Conservation (phyloP, 2,329 filamentous ascomycete species). For the Helicocarpus griseus region DNA sequence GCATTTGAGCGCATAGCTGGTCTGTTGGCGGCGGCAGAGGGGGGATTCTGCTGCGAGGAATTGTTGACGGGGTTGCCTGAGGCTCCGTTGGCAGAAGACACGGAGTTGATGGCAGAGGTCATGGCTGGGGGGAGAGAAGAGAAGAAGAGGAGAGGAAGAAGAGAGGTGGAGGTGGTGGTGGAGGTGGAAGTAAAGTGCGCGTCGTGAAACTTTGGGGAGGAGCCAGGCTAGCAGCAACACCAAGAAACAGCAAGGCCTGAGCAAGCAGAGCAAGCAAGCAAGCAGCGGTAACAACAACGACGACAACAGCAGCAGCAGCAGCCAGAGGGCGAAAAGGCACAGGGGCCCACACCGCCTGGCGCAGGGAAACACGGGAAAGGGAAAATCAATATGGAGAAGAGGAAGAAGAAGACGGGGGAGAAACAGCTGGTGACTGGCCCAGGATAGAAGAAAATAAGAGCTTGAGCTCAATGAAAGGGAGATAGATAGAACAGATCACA, state of each 20-base stretch:
- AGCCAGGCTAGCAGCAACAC: neutral
- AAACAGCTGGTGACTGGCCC: constrained; percentile 9
- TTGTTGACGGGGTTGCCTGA: constrained; percentile 28
- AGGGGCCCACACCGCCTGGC: constrained; percentile 28
- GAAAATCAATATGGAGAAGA: constrained; percentile 12
- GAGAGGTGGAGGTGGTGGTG: too few species aligned
- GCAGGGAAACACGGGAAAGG: constrained; percentile 8
- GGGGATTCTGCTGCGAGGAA: constrained; percentile 25
- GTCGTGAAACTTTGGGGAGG: neutral
- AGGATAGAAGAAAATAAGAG: constrained; percentile 11
- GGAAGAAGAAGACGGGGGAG: constrained; percentile 3
- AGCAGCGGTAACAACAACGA: too few species aligned
- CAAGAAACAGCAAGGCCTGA: neutral
- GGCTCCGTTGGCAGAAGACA: constrained; percentile 26
- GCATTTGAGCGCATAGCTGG: constrained; percentile 42
- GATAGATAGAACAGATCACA: too few species aligned
- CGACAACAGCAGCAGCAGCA: too few species aligned
- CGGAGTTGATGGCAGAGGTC: constrained; percentile 32
- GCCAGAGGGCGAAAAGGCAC: constrained; percentile 18
- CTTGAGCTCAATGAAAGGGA: constrained; percentile 4
- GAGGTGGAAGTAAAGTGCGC: too few species aligned
- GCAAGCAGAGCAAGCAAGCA: constrained; percentile 19
- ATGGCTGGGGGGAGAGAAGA: constrained; percentile 17
- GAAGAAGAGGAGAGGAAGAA: neutral
- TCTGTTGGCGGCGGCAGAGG: constrained; percentile 24